Evolutionary conservation across 2,329 filamentous ascomycete genomes (phyloP).

Genomic region (Pseudopyrenochaeta lycopersici): DNA sequence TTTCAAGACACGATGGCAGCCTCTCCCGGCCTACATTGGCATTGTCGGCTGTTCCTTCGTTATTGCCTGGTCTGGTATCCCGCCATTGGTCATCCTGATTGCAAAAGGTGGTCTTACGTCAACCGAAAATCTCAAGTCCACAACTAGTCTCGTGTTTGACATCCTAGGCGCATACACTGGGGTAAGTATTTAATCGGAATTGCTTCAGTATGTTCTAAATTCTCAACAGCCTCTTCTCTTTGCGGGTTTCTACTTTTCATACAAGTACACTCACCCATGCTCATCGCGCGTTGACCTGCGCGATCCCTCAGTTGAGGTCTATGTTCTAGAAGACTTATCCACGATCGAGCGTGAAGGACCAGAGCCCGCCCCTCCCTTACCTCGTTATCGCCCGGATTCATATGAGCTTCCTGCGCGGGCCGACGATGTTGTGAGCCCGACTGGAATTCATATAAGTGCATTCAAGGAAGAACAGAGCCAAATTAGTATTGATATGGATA

Average conservation of each 20-base stretch:
- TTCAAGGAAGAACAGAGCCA: too few relatives aligned
- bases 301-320: conserved; percentile 25
- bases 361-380: too few relatives aligned
- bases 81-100: conserved; percentile 33
- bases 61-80: conserved; percentile 36
- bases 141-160: conserved; percentile 29
- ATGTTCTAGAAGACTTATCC: conserved; percentile 27
- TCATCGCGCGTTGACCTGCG: conserved; percentile 22
- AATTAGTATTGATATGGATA: conserved; percentile 2
- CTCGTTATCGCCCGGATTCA: too few relatives aligned
- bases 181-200: too few relatives aligned
- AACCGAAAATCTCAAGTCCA: conserved; percentile 15
- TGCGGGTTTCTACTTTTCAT: conserved; percentile 21
- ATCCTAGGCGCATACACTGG: conserved; percentile 36
- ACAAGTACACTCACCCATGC: conserved; percentile 28
- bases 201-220: too few relatives aligned
- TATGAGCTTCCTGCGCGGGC: too few relatives aligned
- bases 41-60: conserved; percentile 33
- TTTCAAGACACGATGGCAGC: conserved; percentile 45
- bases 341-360: conserved; percentile 3
- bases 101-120: conserved; percentile 18
- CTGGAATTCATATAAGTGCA: too few relatives aligned
- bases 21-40: conserved; percentile 40
- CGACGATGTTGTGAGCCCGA: too few relatives aligned
- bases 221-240: conserved; percentile 19